Evolutionary conservation across 73 alveolate genomes (phyloP).

Genomic region (Paramecium sexaurelia): DNA sequence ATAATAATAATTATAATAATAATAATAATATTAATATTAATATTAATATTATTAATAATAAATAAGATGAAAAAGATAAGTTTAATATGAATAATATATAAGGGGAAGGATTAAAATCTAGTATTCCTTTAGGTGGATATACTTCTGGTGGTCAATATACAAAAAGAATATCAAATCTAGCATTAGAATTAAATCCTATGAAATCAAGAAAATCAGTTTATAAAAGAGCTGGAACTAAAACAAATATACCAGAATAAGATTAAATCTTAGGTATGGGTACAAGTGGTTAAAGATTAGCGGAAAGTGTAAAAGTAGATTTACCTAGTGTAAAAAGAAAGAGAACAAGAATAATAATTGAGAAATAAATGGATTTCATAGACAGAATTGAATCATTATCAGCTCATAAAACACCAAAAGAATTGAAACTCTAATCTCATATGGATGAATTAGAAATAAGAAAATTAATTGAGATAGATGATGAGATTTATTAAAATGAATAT

Average conservation of each 20-base stretch:
- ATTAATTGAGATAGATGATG: neutral
- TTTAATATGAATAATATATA: neutral
- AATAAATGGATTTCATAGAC: neutral
- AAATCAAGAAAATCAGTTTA: neutral
- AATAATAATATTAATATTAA: neutral
- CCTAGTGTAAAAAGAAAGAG: neutral
- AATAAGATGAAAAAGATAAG: neutral
- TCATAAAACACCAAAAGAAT: slow-evolving; percentile 10
- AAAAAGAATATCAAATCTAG: neutral
- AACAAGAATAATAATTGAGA: neutral
- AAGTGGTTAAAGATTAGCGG: neutral
- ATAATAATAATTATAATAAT: neutral
- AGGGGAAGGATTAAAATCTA: neutral
- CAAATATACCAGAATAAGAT: neutral
- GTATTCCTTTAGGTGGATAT: neutral
- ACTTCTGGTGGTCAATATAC: neutral
- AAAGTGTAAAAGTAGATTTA: neutral
- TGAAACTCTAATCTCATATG: neutral
- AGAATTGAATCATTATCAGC: neutral
- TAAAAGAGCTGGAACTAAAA: neutral
- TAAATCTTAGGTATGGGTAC: neutral
- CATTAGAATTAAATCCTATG: neutral
- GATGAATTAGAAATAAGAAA: slow-evolving; percentile 30
- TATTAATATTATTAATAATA: neutral
- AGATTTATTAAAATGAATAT: neutral